A percentile compares a stretch with the other conserved stretches of the same genome.
These are phyloP conservation scores for Xylaria sp. DNA, from an alignment of 2,329 filamentous ascomycete species.

Conservation along the genomic window DNA sequence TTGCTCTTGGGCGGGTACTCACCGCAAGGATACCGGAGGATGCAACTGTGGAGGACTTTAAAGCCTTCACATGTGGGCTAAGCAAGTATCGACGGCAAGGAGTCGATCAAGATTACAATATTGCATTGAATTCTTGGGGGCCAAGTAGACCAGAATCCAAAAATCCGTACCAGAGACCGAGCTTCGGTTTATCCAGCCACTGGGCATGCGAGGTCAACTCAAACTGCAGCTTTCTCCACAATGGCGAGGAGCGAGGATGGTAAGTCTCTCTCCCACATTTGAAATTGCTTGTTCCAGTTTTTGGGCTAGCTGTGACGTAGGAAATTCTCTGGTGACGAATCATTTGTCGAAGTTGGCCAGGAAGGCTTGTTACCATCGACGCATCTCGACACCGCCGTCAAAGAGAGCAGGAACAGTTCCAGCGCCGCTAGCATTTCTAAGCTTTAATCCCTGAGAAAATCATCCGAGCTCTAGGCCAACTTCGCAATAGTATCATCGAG, in stretches of 20 bases:
- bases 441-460: slow-evolving; percentile 30
- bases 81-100: slow-evolving; percentile 66
- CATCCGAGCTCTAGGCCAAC: background rate
- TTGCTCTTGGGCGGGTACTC: slow-evolving; percentile 83
- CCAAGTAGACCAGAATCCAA: slow-evolving; percentile 37
- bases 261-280: slow-evolving; percentile 55
- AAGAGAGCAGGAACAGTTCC: background rate
- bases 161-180: slow-evolving; percentile 57
- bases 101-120: slow-evolving; percentile 26
- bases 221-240: slow-evolving; percentile 82
- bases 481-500: background rate
- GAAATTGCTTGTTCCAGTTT: slow-evolving; percentile 23
- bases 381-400: slow-evolving; percentile 42
- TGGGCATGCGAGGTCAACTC: slow-evolving; percentile 86
- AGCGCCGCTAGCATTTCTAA: slow-evolving; percentile 21
- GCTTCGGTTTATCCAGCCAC: slow-evolving; percentile 72
- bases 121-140: slow-evolving; percentile 48
- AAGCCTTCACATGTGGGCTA: slow-evolving; percentile 83
- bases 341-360: slow-evolving; percentile 47
- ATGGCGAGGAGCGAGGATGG: slow-evolving; percentile 90
- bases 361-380: slow-evolving; percentile 40
- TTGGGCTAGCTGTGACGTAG: slow-evolving; percentile 42
- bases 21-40: slow-evolving; percentile 81
- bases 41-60: slow-evolving; percentile 80
- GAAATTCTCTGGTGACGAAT: slow-evolving; percentile 55